These are phyloP conservation scores for Fraxinus anomala DNA, from an alignment of 257 asterid genomes.

Conservation along the genomic window DNA sequence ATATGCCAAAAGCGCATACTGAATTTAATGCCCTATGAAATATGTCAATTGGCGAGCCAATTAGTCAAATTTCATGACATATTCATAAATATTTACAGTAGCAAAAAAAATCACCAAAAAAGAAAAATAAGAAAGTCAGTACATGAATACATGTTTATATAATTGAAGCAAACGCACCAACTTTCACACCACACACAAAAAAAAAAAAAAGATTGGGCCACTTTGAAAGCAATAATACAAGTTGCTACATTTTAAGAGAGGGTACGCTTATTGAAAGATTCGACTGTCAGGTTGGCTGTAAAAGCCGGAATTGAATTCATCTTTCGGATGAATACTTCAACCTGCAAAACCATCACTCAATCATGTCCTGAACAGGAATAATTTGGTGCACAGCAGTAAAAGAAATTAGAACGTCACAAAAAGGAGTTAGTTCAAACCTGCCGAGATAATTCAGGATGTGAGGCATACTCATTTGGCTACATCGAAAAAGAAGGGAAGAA, in stretches of 20 bases:
- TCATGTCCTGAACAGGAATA: neutral
- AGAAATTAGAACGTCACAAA: slow-evolving; percentile 12
- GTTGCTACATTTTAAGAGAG: slow-evolving; percentile 54
- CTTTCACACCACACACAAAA: too few species aligned
- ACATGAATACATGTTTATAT: too few species aligned
- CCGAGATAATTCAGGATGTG: slow-evolving; percentile 74
- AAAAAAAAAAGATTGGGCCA: too few species aligned
- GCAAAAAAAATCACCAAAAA: too few species aligned
- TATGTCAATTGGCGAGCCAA: too few species aligned
- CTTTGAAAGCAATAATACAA: neutral
- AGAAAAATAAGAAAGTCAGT: too few species aligned
- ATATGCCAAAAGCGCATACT: too few species aligned
- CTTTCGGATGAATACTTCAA: slow-evolving; percentile 77
- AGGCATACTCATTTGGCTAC: slow-evolving; percentile 69
- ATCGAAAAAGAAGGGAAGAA: slow-evolving; percentile 20
- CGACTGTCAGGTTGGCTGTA: slow-evolving; percentile 89
- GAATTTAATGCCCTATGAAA: too few species aligned
- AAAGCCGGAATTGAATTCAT: slow-evolving; percentile 89
- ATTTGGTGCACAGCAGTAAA: slow-evolving; percentile 14
- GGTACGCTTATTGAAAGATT: slow-evolving; percentile 89
- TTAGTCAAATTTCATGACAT: too few species aligned
- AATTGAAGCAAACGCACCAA: too few species aligned
- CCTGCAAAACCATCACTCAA: slow-evolving; percentile 41
- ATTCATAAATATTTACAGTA: too few species aligned
- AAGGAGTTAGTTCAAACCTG: slow-evolving; percentile 58